Conservation (phyloP, 768 basidiomycete genomes). For the Leucocoprinus sp. region DNA sequence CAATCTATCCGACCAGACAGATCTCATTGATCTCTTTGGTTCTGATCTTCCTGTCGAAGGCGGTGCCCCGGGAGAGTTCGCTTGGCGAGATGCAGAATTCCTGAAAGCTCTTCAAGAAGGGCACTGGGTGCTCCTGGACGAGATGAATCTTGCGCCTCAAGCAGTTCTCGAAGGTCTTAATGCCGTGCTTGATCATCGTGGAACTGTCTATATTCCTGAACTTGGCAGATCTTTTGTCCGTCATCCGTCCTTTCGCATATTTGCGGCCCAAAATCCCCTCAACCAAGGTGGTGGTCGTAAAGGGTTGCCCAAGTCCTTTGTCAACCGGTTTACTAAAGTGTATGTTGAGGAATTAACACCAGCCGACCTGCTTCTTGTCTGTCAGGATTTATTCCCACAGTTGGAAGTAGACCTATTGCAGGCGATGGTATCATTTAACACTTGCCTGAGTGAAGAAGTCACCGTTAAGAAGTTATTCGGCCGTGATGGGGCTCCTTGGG, state of each 20-base stretch:
- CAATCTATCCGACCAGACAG: slow-evolving; percentile 97
- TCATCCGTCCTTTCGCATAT: slow-evolving; percentile 93
- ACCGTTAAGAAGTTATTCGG: slow-evolving; percentile 60
- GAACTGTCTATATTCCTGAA: slow-evolving; percentile 91
- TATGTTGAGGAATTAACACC: slow-evolving; percentile 80
- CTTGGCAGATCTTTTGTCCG: slow-evolving; percentile 80
- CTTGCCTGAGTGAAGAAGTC: slow-evolving; percentile 58
- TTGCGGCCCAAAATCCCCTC: slow-evolving; percentile 95
- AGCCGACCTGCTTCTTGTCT: slow-evolving; percentile 72
- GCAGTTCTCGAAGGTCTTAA: slow-evolving; percentile 96
- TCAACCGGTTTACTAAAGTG: slow-evolving; percentile 98
- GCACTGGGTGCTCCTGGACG: slow-evolving; percentile 95
- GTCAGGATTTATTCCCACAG: slow-evolving; percentile 61
- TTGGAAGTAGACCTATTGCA: slow-evolving; percentile 45
- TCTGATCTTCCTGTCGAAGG: slow-evolving; percentile 94
- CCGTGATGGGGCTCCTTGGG: slow-evolving; percentile 85
- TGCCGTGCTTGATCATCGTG: slow-evolving; percentile 91
- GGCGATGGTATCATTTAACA: slow-evolving; percentile 80
- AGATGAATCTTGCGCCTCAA: slow-evolving; percentile 98
- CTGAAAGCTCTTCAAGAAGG: slow-evolving; percentile 90
- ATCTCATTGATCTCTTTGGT: slow-evolving; percentile 92
- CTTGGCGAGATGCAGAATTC: slow-evolving; percentile 97
- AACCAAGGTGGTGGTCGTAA: slow-evolving; percentile 96
- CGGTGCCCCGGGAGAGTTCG: slow-evolving; percentile 85
- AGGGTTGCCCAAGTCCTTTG: slow-evolving; percentile 93